phyloP scores from a whole-genome alignment of 1,284 basidiomycete species.

The Crucibulum cyathiforme region DNA sequence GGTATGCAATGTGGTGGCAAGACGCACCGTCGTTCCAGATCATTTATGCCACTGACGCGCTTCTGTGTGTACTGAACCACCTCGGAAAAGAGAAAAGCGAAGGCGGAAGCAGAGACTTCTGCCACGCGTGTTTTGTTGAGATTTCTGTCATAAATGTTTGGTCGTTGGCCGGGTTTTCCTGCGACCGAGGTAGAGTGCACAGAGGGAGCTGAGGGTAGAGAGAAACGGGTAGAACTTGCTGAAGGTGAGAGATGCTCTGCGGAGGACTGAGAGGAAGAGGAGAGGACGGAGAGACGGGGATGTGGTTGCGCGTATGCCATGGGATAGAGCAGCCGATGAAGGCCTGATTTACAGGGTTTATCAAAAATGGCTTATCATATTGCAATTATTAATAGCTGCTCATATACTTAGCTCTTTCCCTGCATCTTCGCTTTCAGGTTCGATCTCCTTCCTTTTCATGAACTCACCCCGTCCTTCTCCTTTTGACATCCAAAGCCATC shows the following conservation, averaged over 20 bases:
- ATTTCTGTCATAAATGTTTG: conserved; percentile 84
- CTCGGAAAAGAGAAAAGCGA: conserved; percentile 91
- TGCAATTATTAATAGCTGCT: not conserved
- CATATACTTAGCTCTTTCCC: conserved; percentile 7
- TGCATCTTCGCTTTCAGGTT: conserved; percentile 20
- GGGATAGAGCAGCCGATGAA: not conserved
- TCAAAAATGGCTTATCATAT: not conserved
- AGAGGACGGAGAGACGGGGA: conserved; percentile 73
- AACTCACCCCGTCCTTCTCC: conserved; percentile 45
- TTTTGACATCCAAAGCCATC: conserved; percentile 67
- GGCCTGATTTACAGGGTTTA: too few species aligned
- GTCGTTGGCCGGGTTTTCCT: conserved; percentile 51
- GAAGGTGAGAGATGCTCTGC: conserved; percentile 69
- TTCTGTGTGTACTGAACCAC: conserved; percentile 95
- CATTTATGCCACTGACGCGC: conserved; percentile 91
- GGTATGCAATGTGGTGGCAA: not conserved
- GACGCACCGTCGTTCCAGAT: conserved; percentile 82
- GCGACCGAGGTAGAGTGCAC: conserved; percentile 46
- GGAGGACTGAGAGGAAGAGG: conserved; percentile 68
- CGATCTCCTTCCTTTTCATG: conserved; percentile 25
- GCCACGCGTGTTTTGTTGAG: conserved; percentile 82
- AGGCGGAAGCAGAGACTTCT: conserved; percentile 84
- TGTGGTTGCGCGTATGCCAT: conserved; percentile 67
- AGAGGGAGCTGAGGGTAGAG: conserved; percentile 65
- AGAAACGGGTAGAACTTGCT: conserved; percentile 68